Base-by-base conservation (phyloP, 352 stramenopile genomes). In the Phytophthora nicotianae region DNA sequence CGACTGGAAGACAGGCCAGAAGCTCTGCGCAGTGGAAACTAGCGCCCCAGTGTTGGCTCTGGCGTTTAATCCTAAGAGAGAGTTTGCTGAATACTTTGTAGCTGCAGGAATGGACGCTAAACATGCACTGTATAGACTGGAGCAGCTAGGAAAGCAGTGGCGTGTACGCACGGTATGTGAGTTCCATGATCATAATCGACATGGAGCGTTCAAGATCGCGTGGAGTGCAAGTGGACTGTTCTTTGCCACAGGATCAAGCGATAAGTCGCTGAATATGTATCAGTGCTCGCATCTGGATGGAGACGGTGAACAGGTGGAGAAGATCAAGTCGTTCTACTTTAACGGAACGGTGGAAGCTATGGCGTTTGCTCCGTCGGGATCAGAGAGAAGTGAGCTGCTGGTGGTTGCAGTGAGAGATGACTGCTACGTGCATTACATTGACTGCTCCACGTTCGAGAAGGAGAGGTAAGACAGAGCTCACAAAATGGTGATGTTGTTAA, bases 251-350 rank as follows among this genome's bases (percentile, higher is more conserved):
- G 84, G 72, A 0, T 79, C 86, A 2, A 91, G 79, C 38, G 86
- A 95, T 50, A 93, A 93, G 49, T 77, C 81, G 19, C 56, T 92
- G 37, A 74, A 92, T 43, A 43, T 95, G 23, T 95, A 93, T 54
- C 63, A 65, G 24, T 90, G 73, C 42, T 55, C 52, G 17, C 32
- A 68, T 21, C 52, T 83, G 14, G 49, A 53, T 21, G 49, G 49
- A 62, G 7, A 13, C 7, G 23, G 24, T 2, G 35, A 62, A 46
- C 35, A 57, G 24, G 83, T 75, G 23, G 75, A 79, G 53, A 91
- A 92, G 52, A 75, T 90, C 60, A 87, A 86, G 66, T 91, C 83
- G 40, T 93, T 88, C 57, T 95, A 90, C 69, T 95, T 95, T 54
- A 95, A 95, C 54, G 85, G 84, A 27, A 86, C 80, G 11, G 76